Conservation (phyloP, 768 basidiomycete species). For the Cantharellus anzutake region DNA sequence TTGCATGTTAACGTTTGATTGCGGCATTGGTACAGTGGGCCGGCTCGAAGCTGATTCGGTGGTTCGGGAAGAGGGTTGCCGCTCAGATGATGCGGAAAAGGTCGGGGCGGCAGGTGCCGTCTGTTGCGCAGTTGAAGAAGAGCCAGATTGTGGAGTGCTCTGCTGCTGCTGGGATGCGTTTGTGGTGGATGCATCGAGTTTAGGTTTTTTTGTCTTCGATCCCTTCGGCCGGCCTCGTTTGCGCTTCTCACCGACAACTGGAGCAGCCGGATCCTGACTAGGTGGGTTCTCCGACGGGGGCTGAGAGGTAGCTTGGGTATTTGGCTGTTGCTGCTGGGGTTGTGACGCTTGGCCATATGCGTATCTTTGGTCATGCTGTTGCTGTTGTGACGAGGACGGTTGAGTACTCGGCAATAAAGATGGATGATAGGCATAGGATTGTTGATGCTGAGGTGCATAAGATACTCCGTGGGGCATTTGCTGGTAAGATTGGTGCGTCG, state of each 20-base stretch:
- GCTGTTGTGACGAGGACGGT: neutral
- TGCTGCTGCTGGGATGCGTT: neutral
- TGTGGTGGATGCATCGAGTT: neutral
- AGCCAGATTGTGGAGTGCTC: neutral
- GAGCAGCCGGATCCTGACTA: neutral
- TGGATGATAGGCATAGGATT: neutral
- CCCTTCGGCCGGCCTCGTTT: conserved; percentile 10
- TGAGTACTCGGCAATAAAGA: neutral
- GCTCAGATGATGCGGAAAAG: neutral
- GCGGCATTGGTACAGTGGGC: neutral
- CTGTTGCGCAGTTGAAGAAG: neutral
- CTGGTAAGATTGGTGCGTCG: no score
- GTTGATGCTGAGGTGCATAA: no score
- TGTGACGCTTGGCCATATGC: neutral
- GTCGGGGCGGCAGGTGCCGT: neutral
- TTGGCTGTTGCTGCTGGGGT: conserved; percentile 1
- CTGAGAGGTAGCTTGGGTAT: neutral
- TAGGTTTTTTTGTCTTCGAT: conserved; percentile 7
- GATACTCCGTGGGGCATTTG: no score
- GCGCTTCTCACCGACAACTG: conserved; percentile 3
- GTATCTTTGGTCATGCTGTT: neutral
- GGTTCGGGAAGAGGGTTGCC: neutral
- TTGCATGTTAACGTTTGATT: neutral
- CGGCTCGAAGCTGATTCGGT: neutral
- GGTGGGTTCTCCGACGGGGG: neutral